Evolutionary conservation across 345 rosid genomes (phyloP).

Genomic region (Boechera retrofracta): DNA sequence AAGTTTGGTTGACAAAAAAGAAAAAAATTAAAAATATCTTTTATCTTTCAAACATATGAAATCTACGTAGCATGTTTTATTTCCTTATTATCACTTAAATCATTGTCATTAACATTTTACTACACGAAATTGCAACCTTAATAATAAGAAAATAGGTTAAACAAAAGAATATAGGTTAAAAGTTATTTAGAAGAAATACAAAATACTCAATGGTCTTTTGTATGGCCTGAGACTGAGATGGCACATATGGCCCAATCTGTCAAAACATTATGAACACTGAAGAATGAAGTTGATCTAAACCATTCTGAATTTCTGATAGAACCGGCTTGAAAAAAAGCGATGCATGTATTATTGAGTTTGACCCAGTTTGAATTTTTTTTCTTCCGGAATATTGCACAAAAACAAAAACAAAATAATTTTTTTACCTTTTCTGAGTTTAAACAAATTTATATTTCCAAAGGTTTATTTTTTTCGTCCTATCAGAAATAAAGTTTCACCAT

Average conservation of each 20-base stretch:
- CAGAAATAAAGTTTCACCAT: too few species aligned
- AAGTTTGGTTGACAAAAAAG: too few species aligned
- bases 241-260: slow-evolving; percentile 15
- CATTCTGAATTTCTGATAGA: background rate
- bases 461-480: too few species aligned
- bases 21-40: too few species aligned
- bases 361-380: background rate
- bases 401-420: background rate
- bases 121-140: background rate
- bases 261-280: background rate
- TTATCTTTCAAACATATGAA: background rate
- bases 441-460: too few species aligned
- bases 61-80: background rate
- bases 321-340: background rate
- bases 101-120: background rate
- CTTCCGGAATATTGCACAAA: background rate
- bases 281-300: background rate
- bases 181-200: background rate
- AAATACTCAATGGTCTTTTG: background rate
- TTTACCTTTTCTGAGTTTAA: background rate
- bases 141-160: background rate
- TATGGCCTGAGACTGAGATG: slow-evolving; percentile 4
- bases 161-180: background rate
- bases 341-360: background rate
- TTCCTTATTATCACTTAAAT: background rate